phyloP scores from a whole-genome alignment of 169 alveolate species.

The Plasmodium gaboni region DNA sequence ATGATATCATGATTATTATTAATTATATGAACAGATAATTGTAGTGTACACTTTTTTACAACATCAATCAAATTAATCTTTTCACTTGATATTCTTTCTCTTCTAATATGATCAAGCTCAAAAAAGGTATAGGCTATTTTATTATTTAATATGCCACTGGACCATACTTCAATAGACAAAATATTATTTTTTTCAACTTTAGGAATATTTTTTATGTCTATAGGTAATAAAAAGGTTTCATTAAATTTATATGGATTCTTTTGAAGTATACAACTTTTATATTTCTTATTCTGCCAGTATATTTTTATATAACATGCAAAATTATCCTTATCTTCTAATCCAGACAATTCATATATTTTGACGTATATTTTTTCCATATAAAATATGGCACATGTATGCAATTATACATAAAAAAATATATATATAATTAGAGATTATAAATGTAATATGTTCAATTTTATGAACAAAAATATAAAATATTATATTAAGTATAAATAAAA shows the following conservation, averaged over 20 bases:
- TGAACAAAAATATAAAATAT: too few relatives aligned
- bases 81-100: conserved; percentile 32
- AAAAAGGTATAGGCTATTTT: conserved; percentile 60
- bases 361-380: conserved; percentile 39
- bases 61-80: conserved; percentile 35
- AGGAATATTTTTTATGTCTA: conserved; percentile 1
- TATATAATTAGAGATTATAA: too few relatives aligned
- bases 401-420: background rate
- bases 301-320: conserved; percentile 32
- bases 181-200: background rate
- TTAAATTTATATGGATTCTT: conserved; percentile 19
- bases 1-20: conserved; percentile 20
- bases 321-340: conserved; percentile 4
- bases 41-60: conserved; percentile 36
- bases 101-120: conserved; percentile 21
- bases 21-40: conserved; percentile 23
- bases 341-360: conserved; percentile 26
- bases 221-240: conserved; percentile 27
- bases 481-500: too few relatives aligned
- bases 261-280: conserved; percentile 18
- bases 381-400: too few relatives aligned
- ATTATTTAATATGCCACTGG: conserved; percentile 14
- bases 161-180: conserved; percentile 47
- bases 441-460: too few relatives aligned
- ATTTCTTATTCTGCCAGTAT: conserved; percentile 52